These are phyloP conservation scores for Cornus suecica DNA, from an alignment of 148 eudicot genomes.

Conservation along the genomic window DNA sequence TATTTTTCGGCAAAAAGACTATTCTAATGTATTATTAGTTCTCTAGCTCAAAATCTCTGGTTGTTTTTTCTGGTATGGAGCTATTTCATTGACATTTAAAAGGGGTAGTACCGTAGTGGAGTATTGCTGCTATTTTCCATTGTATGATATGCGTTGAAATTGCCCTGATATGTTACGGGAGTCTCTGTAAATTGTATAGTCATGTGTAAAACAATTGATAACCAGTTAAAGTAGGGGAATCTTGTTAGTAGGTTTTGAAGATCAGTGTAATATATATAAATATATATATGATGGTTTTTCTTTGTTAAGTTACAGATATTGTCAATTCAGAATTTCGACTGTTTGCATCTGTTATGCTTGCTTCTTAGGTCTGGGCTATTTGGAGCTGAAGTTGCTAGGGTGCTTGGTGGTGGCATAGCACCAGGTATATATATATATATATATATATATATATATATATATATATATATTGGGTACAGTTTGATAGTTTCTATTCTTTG, in stretches of 20 bases:
- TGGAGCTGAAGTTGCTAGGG: constrained; percentile 84
- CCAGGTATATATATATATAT: constrained; percentile 72
- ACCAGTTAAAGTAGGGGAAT: not conserved
- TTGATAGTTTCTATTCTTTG: not conserved
- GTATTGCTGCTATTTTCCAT: not conserved
- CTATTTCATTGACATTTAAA: not conserved
- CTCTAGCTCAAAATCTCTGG: not conserved
- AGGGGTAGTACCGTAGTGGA: too few species aligned
- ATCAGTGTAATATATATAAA: not conserved
- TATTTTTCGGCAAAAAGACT: not conserved
- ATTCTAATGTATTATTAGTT: not conserved
- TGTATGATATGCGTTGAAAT: not conserved
- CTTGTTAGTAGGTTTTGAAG: not conserved
- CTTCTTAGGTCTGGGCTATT: constrained; percentile 60
- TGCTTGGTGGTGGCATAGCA: constrained; percentile 93
- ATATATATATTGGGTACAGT: constrained; percentile 3
- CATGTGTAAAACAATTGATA: not conserved
- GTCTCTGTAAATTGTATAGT: not conserved
- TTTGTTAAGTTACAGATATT: not conserved
- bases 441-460: too few species aligned
- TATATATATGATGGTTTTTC: not conserved
- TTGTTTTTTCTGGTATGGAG: not conserved
- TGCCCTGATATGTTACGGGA: not conserved
- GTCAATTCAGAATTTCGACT: not conserved
- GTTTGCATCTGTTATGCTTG: constrained; percentile 11